Percentiles rank a stretch among this genome's conserved stretches.
Conservation (phyloP, 441 rosid genomes). For the Mallotus japonicus region DNA sequence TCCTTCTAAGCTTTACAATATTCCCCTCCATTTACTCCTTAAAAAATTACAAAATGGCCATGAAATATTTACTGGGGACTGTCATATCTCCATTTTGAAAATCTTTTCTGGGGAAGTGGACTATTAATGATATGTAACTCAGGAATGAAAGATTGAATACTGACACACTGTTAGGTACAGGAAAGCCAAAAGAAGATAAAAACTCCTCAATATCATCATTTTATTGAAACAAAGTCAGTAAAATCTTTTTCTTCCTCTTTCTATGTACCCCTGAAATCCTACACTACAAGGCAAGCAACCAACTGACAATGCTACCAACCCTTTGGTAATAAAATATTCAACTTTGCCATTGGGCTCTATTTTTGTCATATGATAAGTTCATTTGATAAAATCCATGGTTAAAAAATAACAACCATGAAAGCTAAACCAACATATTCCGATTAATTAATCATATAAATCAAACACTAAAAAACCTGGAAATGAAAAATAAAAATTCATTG, state of each 20-base stretch:
- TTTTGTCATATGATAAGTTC: neutral
- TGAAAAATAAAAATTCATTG: neutral
- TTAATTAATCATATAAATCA: neutral
- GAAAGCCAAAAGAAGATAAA: neutral
- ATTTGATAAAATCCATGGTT: neutral
- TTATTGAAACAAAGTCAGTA: neutral
- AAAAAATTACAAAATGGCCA: too few species aligned
- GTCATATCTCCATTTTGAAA: neutral
- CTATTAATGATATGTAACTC: neutral
- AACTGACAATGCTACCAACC: neutral
- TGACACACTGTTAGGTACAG: neutral
- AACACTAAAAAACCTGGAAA: neutral
- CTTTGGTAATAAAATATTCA: neutral
- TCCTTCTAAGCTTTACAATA: neutral
- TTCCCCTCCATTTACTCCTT: neutral
- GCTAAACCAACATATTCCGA: neutral
- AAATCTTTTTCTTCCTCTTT: neutral
- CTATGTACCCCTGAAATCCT: neutral
- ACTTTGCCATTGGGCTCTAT: neutral
- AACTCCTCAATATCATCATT: neutral
- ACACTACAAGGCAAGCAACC: neutral
- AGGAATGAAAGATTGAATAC: neutral
- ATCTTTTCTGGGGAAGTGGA: neutral
- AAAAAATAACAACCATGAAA: neutral
- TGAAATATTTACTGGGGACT: neutral